Evolutionary conservation across 169 alveolate species (phyloP).

Genomic region (Hepatocystis sp.): DNA sequence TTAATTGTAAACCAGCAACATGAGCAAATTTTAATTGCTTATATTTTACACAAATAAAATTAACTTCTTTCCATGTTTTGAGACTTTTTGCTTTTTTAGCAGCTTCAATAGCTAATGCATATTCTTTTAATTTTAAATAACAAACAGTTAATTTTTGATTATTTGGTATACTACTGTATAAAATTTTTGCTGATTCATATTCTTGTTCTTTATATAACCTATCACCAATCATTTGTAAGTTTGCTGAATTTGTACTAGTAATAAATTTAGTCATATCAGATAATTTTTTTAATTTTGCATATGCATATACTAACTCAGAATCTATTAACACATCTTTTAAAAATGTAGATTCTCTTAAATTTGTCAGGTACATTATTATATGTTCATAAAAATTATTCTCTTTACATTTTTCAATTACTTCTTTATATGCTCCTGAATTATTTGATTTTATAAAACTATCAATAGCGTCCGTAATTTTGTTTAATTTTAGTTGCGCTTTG

Average conservation of each 20-base stretch:
- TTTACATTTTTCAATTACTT: conserved; percentile 72
- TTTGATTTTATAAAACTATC: conserved; percentile 91
- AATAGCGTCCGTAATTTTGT: conserved; percentile 93
- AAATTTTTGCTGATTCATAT: conserved; percentile 93
- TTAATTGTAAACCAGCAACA: conserved; percentile 95
- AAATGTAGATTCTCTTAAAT: conserved; percentile 74
- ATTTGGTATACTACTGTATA: conserved; percentile 96
- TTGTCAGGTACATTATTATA: conserved; percentile 78
- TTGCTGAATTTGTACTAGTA: conserved; percentile 74
- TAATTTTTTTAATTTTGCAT: conserved; percentile 72
- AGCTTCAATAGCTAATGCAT: conserved; percentile 97
- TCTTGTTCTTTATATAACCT: conserved; percentile 86
- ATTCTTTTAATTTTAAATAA: conserved; percentile 94
- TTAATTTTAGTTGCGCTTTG: conserved; percentile 93
- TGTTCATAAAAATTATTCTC: conserved; percentile 81
- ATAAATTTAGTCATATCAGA: conserved; percentile 73
- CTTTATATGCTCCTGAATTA: conserved; percentile 70
- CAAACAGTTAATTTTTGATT: conserved; percentile 98
- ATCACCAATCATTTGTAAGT: conserved; percentile 81
- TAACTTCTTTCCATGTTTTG: conserved; percentile 94
- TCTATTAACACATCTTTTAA: conserved; percentile 75
- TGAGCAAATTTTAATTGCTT: conserved; percentile 92
- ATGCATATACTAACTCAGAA: conserved; percentile 65
- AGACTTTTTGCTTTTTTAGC: conserved; percentile 99
- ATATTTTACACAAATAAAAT: conserved; percentile 93